phyloP scores from a whole-genome alignment of 1,284 basidiomycete genomes.

The Inonotus hispidus region DNA sequence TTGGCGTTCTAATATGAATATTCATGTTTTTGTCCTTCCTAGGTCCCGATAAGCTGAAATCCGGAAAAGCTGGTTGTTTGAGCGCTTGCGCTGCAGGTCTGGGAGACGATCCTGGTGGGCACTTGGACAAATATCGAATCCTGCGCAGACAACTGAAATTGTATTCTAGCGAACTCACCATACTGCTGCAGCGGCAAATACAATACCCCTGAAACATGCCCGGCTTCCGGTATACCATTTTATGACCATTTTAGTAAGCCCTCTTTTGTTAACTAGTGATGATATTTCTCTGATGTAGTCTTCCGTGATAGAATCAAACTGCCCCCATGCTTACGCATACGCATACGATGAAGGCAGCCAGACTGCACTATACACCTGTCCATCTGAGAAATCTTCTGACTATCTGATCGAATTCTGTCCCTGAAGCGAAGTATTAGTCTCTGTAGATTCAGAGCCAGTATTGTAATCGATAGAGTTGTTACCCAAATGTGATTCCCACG shows the following conservation, averaged over 20 bases:
- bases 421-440: neutral
- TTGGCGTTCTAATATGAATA: neutral
- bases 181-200: constrained; percentile 53
- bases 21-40: constrained; percentile 26
- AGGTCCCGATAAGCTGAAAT: constrained; percentile 45
- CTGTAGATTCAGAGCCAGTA: neutral
- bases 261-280: neutral
- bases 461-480: neutral
- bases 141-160: neutral
- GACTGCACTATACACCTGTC: constrained; percentile 48
- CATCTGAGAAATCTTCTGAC: constrained; percentile 35
- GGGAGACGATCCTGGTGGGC: constrained; percentile 36
- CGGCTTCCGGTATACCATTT: constrained; percentile 41
- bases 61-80: constrained; percentile 50
- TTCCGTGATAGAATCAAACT: constrained; percentile 35
- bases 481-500: neutral
- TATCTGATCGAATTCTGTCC: constrained; percentile 57
- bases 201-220: constrained; percentile 45
- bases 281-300: neutral
- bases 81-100: constrained; percentile 54
- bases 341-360: constrained; percentile 50
- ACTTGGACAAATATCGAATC: neutral
- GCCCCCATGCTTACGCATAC: constrained; percentile 52
- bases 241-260: constrained; percentile 50
- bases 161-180: constrained; percentile 27